phyloP scores from a whole-genome alignment of 805 yeast genomes.

The Phaffomyces antillensis region DNA sequence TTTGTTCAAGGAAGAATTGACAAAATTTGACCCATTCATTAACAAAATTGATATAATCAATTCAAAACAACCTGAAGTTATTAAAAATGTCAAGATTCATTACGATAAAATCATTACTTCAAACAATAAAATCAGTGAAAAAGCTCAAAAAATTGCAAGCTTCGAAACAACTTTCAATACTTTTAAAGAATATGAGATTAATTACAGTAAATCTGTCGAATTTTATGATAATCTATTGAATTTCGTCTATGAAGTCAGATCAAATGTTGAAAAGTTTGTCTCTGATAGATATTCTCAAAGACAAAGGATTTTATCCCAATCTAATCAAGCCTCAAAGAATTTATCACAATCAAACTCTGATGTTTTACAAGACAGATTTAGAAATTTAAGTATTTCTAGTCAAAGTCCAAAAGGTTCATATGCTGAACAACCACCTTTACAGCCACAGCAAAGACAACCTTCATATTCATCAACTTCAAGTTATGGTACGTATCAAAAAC shows the following conservation, averaged over 20 bases:
- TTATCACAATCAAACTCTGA: background rate
- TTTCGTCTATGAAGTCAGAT: constrained; percentile 17
- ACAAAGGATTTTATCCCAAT: constrained; percentile 11
- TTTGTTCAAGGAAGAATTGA: constrained; percentile 64
- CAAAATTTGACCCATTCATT: constrained; percentile 65
- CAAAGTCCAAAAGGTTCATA: constrained; percentile 16
- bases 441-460: background rate
- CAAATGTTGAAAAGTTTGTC: constrained; percentile 18
- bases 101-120: constrained; percentile 41
- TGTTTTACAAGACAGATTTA: constrained; percentile 16
- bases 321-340: constrained; percentile 1
- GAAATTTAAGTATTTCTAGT: constrained; percentile 12
- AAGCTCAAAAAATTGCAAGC: constrained; percentile 33
- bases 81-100: constrained; percentile 37
- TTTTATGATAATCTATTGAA: constrained; percentile 49
- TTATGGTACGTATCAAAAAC: background rate
- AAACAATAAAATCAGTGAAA: constrained; percentile 34
- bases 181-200: constrained; percentile 54
- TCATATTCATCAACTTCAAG: background rate
- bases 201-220: constrained; percentile 50
- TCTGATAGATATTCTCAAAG: constrained; percentile 21
- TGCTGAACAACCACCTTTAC: background rate
- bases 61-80: constrained; percentile 51
- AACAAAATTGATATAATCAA: constrained; percentile 61
- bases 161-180: constrained; percentile 43